phyloP scores from a whole-genome alignment of 1,284 basidiomycete genomes.

The Rhodotorula sp. region DNA sequence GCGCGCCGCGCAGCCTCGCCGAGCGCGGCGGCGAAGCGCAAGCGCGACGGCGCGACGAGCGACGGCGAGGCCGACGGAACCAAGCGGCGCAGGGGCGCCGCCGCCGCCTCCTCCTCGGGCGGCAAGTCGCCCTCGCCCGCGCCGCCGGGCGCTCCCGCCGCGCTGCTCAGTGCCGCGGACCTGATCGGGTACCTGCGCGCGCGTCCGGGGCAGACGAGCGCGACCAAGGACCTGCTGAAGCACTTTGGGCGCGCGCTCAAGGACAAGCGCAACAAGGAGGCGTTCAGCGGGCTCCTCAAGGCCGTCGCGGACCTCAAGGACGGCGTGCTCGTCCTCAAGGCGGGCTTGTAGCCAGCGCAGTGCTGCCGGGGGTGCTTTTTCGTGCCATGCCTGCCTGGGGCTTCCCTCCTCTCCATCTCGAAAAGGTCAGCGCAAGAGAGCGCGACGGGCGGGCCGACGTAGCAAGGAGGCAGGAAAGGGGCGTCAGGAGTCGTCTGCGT shows the following conservation, averaged over 20 bases:
- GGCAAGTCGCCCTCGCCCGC: conserved; percentile 50
- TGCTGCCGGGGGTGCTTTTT: neutral
- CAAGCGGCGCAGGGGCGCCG: conserved; percentile 29
- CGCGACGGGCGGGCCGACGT: neutral
- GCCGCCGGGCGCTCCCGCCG: conserved; percentile 46
- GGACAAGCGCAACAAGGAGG: conserved; percentile 66
- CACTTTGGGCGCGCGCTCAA: conserved; percentile 72
- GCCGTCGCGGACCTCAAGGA: conserved; percentile 70
- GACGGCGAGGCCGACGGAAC: conserved; percentile 20
- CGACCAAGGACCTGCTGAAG: conserved; percentile 62
- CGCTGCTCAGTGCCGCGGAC: conserved; percentile 63
- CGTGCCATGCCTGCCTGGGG: neutral
- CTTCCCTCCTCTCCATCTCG: neutral
- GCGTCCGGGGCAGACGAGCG: conserved; percentile 60
- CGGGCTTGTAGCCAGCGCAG: conserved; percentile 20
- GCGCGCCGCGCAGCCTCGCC: conserved; percentile 69
- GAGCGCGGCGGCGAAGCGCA: conserved; percentile 33
- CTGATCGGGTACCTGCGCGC: conserved; percentile 71
- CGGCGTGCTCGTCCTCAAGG: conserved; percentile 58
- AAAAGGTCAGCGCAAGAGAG: no score
- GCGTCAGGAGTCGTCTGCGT: no score
- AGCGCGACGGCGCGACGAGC: conserved; percentile 13
- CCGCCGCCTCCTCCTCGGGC: neutral
- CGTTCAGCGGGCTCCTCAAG: conserved; percentile 72
- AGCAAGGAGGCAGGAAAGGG: no score